Percentiles rank a stretch among this genome's conserved stretches.
Conservation (phyloP, 2,329 filamentous ascomycete genomes). For the Scytalidium lignicola region DNA sequence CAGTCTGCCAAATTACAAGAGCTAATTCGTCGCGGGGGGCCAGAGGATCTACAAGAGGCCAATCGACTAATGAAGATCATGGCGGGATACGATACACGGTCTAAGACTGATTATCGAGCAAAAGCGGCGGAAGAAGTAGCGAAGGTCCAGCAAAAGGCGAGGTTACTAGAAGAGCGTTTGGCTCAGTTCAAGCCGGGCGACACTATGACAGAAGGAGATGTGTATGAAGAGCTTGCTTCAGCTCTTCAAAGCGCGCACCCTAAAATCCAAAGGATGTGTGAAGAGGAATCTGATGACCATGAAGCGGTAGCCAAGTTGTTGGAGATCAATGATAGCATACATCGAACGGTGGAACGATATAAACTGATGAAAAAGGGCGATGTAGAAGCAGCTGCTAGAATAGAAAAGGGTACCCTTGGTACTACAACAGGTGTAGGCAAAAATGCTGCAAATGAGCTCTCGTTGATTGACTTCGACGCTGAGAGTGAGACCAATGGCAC, state of each 20-base stretch:
- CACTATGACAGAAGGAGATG: constrained; percentile 62
- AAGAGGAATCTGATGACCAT: constrained; percentile 94
- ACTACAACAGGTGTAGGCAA: constrained; percentile 60
- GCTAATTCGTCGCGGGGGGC: constrained; percentile 84
- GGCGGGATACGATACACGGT: constrained; percentile 92
- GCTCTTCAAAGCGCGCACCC: constrained; percentile 90
- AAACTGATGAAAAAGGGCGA: constrained; percentile 96
- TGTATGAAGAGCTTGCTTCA: constrained; percentile 79
- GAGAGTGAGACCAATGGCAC: constrained; percentile 54
- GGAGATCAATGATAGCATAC: constrained; percentile 98
- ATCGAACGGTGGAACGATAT: constrained; percentile 91
- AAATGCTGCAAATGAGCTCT: constrained; percentile 71
- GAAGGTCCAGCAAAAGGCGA: constrained; percentile 94
- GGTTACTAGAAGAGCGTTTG: constrained; percentile 85
- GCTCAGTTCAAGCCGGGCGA: constrained; percentile 80
- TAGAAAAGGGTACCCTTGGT: constrained; percentile 75
- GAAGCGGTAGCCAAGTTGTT: constrained; percentile 93
- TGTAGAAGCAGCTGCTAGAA: constrained; percentile 72
- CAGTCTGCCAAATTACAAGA: constrained; percentile 98
- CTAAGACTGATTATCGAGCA: constrained; percentile 95
- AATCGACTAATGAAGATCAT: constrained; percentile 99
- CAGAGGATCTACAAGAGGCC: constrained; percentile 91
- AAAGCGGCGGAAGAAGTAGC: constrained; percentile 94
- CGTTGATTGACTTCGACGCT: constrained; percentile 85
- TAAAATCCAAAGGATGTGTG: constrained; percentile 99